Evolutionary conservation across 1,284 basidiomycete genomes (phyloP), one percentile per base, ranked within the genome.

Genomic region (Takashimella tepidaria): DNA sequence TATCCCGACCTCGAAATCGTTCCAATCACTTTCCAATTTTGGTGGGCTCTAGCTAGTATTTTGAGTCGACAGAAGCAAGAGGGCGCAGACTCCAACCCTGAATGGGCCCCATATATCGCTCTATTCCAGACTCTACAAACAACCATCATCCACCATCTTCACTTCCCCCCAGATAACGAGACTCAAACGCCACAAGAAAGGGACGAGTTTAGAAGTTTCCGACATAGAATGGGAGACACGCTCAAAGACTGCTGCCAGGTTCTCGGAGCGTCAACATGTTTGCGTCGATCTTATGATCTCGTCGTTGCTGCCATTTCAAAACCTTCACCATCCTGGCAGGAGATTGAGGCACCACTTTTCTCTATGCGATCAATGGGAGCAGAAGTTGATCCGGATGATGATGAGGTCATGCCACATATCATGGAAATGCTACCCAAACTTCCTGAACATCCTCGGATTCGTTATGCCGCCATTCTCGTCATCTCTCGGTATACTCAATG

Each of bases 291-390:
- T 10, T 89, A 92, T 72, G 83, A 88, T 51, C 81, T 91, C 70
- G 87, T 98, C 60, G 84, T 85, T 20, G 72, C 78, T 1, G 88
- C 88, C 3, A 79, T 98, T 55, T 56, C 61, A 24, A 73, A 73
- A 47, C 62, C 66, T 5, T 64, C 67, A 23, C 70, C 72, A 23
- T 83, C 86, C 22, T 99, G 96, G 96, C 96, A 98, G 75, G 91
- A 92, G 67, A 87, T 99, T 49, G 96, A 99, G 73, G 96, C 96
- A 1, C 96, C 96, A 1, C 77, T 99, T 41, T 99, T 99, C 77
- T 92, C 93, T 12, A 88, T 99, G 87, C 83, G 96, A 48, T 92
- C 93, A 3, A 98, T 99, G 92, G 96, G 96, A 20, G 92, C 92
- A 5, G 87, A 96, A 73, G 83, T 98, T 20, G 88, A 97, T 66